Evolutionary conservation across 768 basidiomycete species (phyloP), one percentile per base, ranked within the genome.

Genomic region (Russula sp.): DNA sequence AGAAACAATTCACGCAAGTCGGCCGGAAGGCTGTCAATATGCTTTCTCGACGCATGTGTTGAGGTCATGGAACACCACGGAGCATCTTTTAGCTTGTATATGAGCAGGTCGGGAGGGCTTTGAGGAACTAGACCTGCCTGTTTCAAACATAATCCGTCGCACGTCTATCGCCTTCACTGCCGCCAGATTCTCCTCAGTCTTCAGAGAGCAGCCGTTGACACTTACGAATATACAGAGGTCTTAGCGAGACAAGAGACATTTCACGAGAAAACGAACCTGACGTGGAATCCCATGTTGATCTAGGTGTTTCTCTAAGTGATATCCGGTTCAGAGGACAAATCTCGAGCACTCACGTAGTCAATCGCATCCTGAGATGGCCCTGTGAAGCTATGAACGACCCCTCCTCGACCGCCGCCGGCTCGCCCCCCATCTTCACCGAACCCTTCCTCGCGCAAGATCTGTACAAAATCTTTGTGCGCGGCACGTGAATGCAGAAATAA

Each of bases 381-480:
- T 0, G 90, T 91, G 74, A 91, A 91, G 65, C 88, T 89, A 71
- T 92, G 92, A 3, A 92, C 89, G 24, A 93, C 91, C 1, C 90
- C 91, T 4, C 89, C 86, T 24, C 77, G 79, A 20, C 79, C 84
- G 46, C 86, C 89, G 62, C 83, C 76, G 32, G 72, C 74, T 64
- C 72, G 73, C 3, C 87, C 87, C 32, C 86, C 82, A 68, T 83
- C 73, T 44, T 79, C 74, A 18, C 80, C 79, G 70, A 88, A 89
- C 1, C 88, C 86, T 67, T 86, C 84, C 61, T 86, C 84, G 26
- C 76, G 78, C 26, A 93, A 78, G 22, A 88, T 87, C 22, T 69
- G 71, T 30, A 90, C 83, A 63, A 93, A 79, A 68, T 92, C 91
- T 2, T 67, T 50, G 69, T 92, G 90, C 1, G 89, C 86, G n/a